A percentile compares a stretch with the other conserved stretches of the same genome.
Conservation (phyloP, 371 early-diverging fungal genomes). For the Paraphysoderma sedebokerense region DNA sequence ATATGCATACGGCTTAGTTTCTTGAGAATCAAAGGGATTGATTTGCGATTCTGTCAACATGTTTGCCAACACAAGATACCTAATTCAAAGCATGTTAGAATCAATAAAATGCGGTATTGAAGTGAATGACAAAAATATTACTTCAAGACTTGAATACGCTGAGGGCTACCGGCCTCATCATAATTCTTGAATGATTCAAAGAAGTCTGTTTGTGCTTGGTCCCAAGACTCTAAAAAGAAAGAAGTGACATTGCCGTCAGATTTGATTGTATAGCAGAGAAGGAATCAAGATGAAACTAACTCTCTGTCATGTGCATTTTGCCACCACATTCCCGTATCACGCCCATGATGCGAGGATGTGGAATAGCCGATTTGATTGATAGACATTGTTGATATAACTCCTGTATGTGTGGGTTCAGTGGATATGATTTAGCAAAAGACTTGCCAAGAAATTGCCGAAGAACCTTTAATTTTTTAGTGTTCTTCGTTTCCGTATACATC, state of each 20-base stretch:
- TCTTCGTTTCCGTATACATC: slow-evolving; percentile 74
- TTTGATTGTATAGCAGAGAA: background rate
- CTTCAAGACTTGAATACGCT: slow-evolving; percentile 83
- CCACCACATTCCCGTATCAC: slow-evolving; percentile 93
- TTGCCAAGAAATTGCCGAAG: background rate
- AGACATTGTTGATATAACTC: slow-evolving; percentile 72
- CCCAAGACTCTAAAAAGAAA: slow-evolving; percentile 45
- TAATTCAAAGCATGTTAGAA: slow-evolving; percentile 4
- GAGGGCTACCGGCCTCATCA: slow-evolving; percentile 86
- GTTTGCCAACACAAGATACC: slow-evolving; percentile 78
- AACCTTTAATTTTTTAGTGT: slow-evolving; percentile 72
- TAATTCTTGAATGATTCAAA: slow-evolving; percentile 94
- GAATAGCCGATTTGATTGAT: slow-evolving; percentile 77
- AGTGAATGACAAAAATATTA: slow-evolving; percentile 12
- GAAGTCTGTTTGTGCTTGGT: slow-evolving; percentile 77
- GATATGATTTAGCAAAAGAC: too few species aligned
- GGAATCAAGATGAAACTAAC: slow-evolving; percentile 17
- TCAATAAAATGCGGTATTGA: background rate
- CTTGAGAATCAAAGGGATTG: slow-evolving; percentile 91
- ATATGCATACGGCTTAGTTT: slow-evolving; percentile 67
- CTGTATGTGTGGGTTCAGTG: too few species aligned
- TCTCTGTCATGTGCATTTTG: slow-evolving; percentile 92
- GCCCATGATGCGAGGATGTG: slow-evolving; percentile 91
- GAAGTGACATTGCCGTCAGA: background rate
- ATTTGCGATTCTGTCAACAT: slow-evolving; percentile 87